Evolutionary conservation across 202 grass and related monocot species (phyloP).

Genomic region (Dendrocalamus latiflorus): DNA sequence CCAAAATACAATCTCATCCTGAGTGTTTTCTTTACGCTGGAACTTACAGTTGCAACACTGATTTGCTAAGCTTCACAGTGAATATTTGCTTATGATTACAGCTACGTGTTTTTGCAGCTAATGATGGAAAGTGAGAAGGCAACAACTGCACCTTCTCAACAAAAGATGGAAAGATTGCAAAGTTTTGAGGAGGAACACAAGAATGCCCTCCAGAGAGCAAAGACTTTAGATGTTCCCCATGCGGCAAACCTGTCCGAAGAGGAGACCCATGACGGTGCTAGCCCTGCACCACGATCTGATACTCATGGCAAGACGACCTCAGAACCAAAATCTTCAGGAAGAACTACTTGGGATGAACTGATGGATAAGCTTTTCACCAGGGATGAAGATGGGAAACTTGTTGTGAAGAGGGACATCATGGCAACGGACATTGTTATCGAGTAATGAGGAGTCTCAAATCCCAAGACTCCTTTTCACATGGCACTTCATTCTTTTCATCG

Average conservation of each 20-base stretch:
- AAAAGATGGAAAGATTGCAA: constrained; percentile 69
- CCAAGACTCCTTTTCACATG: background rate
- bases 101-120: constrained; percentile 38
- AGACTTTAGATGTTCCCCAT: constrained; percentile 66
- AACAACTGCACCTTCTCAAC: constrained; percentile 41
- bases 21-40: background rate
- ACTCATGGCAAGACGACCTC: constrained; percentile 13
- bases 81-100: constrained; percentile 1
- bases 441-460: background rate
- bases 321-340: constrained; percentile 38
- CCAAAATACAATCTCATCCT: too few relatives aligned
- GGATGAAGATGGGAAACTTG: constrained; percentile 57
- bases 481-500: constrained; percentile 4
- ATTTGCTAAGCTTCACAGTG: background rate
- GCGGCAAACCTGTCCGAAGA: constrained; percentile 42
- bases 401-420: constrained; percentile 68
- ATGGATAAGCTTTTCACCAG: constrained; percentile 73
- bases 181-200: constrained; percentile 81
- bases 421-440: constrained; percentile 51
- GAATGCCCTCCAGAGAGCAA: constrained; percentile 61
- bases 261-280: constrained; percentile 16
- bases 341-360: constrained; percentile 78
- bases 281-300: background rate
- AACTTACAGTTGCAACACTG: background rate
- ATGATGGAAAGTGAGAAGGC: constrained; percentile 42